Evolutionary conservation across 805 yeast genomes (phyloP).

Genomic region (Teunomyces funiuensis): DNA sequence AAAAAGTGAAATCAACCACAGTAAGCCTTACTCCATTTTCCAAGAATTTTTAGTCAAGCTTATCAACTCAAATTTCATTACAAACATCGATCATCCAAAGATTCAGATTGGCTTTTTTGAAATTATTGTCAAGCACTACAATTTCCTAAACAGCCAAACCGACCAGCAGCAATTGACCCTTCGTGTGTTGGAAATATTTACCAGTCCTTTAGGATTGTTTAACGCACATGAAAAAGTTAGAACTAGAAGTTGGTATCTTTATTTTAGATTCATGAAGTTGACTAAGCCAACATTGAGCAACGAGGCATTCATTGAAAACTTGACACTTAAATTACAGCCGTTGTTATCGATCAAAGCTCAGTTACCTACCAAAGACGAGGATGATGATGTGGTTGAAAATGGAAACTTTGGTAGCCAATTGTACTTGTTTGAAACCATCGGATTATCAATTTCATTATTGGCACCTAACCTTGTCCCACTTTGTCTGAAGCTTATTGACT

Average conservation of each 20-base stretch:
- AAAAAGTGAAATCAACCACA: constrained; percentile 60
- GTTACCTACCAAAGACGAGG: constrained; percentile 54
- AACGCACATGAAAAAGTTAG: constrained; percentile 72
- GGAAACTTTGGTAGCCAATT: constrained; percentile 75
- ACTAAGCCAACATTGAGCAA: constrained; percentile 63
- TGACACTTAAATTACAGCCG: constrained; percentile 60
- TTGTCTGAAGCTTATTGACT: constrained; percentile 54
- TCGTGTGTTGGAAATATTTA: constrained; percentile 72
- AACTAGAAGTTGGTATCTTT: constrained; percentile 86
- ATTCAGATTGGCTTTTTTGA: constrained; percentile 84
- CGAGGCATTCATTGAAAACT: constrained; percentile 48
- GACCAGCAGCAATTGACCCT: constrained; percentile 50
- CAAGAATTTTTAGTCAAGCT: constrained; percentile 60
- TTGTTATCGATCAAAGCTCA: constrained; percentile 64
- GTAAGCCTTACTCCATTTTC: constrained; percentile 64
- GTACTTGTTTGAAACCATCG: constrained; percentile 82
- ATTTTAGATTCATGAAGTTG: constrained; percentile 75
- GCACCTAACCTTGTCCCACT: constrained; percentile 20
- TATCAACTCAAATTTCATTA: constrained; percentile 47
- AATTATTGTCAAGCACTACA: constrained; percentile 74
- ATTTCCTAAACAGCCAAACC: constrained; percentile 46
- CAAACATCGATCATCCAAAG: constrained; percentile 66
- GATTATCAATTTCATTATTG: constrained; percentile 60
- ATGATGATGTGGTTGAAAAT: constrained; percentile 46
- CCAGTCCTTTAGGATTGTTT: constrained; percentile 79